These are phyloP conservation scores for Hypoxylon intermedium DNA, from an alignment of 495 filamentous ascomycete genomes.

Conservation along the genomic window DNA sequence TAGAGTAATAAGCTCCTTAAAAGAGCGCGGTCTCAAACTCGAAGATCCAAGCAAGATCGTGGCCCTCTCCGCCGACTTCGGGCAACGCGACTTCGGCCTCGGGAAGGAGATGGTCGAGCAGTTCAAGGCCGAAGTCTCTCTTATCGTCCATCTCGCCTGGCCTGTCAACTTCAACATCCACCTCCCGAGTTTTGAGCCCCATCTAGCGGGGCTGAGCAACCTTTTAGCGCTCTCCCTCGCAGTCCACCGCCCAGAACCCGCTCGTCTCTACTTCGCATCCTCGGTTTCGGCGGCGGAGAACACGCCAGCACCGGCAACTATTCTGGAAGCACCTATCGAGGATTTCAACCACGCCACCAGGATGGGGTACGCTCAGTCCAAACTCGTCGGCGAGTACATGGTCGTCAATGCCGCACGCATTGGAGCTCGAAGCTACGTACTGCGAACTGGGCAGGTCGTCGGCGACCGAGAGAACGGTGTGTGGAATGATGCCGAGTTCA, in stretches of 20 bases:
- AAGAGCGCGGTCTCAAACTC: slow-evolving; percentile 41
- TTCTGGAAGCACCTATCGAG: slow-evolving; percentile 50
- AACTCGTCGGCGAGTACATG: slow-evolving; percentile 61
- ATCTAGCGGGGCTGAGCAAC: slow-evolving; percentile 59
- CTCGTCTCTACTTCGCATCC: slow-evolving; percentile 59
- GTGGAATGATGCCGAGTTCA: slow-evolving; percentile 64
- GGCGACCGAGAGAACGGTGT: slow-evolving; percentile 54
- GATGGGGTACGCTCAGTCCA: slow-evolving; percentile 65
- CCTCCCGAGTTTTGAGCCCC: slow-evolving; percentile 60
- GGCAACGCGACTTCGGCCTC: slow-evolving; percentile 51
- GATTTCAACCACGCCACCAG: slow-evolving; percentile 47
- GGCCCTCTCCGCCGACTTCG: slow-evolving; percentile 39
- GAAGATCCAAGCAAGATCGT: slow-evolving; percentile 30
- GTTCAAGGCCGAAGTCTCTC: slow-evolving; percentile 50
- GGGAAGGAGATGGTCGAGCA: slow-evolving; percentile 33
- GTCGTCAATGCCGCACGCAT: slow-evolving; percentile 48
- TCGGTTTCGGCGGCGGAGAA: slow-evolving; percentile 52
- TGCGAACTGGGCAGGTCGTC: slow-evolving; percentile 64
- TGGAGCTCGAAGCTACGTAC: slow-evolving; percentile 49
- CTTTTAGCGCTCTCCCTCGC: slow-evolving; percentile 62
- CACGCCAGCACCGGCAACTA: slow-evolving; percentile 29
- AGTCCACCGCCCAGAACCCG: slow-evolving; percentile 34
- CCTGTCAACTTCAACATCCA: slow-evolving; percentile 69
- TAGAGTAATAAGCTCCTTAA: slow-evolving; percentile 44
- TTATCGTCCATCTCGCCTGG: slow-evolving; percentile 69